These are phyloP conservation scores for Hymenoscyphus fructigenus DNA, from an alignment of 2,329 filamentous ascomycete genomes.

Conservation along the genomic window DNA sequence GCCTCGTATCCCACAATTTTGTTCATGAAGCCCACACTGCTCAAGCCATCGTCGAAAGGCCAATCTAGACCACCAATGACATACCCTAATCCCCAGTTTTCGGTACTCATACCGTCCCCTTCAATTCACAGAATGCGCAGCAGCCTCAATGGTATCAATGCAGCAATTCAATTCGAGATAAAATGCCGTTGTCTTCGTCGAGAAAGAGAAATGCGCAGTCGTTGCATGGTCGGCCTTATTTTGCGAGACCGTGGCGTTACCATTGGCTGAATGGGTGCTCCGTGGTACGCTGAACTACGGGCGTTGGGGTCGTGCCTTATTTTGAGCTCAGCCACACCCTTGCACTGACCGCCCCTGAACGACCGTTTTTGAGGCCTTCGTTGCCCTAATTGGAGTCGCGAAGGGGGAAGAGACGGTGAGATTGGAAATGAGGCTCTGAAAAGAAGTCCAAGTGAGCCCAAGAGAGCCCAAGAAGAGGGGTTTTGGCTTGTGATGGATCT, in stretches of 20 bases:
- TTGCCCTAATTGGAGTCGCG: not conserved
- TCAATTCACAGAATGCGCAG: not conserved
- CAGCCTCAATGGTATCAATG: not conserved
- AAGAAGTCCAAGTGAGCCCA: too few relatives aligned
- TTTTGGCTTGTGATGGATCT: not conserved
- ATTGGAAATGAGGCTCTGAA: not conserved
- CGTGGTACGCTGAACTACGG: slow-evolving; percentile 5
- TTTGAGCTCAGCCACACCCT: not conserved
- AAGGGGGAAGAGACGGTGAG: not conserved
- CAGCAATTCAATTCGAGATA: not conserved
- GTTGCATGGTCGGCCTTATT: slow-evolving; percentile 5
- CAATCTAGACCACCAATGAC: too few relatives aligned
- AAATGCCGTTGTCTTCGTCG: not conserved
- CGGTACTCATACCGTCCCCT: too few relatives aligned
- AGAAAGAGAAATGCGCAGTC: slow-evolving; percentile 8
- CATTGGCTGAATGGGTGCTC: not conserved
- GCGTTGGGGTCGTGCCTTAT: not conserved
- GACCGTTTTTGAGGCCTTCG: not conserved
- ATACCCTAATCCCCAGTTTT: too few relatives aligned
- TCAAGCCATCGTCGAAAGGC: too few relatives aligned
- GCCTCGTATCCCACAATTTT: too few relatives aligned
- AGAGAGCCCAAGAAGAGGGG: not conserved
- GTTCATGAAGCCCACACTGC: too few relatives aligned
- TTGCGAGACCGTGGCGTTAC: not conserved
- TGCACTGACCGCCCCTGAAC: not conserved